Conservation (phyloP, 2,329 filamentous ascomycete genomes). For the Botryosphaeria dothidea region DNA sequence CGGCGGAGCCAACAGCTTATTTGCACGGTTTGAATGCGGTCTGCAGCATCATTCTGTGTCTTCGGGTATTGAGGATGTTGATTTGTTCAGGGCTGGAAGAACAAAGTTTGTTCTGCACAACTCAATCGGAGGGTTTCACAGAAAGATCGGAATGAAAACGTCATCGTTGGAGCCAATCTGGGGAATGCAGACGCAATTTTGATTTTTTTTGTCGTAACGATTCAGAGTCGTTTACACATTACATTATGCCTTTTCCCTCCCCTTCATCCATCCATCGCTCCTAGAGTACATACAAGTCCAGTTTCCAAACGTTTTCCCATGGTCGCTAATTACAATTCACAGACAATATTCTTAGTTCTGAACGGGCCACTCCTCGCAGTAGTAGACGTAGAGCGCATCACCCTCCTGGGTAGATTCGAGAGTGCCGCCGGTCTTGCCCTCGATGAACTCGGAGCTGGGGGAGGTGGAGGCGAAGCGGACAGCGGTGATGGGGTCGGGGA, state of each 20-base stretch:
- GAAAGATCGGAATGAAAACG: background rate
- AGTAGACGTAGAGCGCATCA: conserved; percentile 14
- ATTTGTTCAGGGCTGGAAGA: too few relatives aligned
- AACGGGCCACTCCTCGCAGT: conserved; percentile 12
- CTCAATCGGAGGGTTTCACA: background rate
- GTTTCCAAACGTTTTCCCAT: too few relatives aligned
- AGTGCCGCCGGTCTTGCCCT: conserved; percentile 7
- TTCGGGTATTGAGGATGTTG: too few relatives aligned
- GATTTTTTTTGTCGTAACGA: background rate
- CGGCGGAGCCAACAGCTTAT: background rate
- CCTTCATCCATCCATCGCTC: background rate
- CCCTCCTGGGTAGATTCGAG: background rate
- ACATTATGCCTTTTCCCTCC: background rate
- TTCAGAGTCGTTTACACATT: background rate
- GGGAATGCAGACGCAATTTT: background rate
- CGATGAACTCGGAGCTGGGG: conserved; percentile 3
- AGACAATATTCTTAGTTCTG: conserved; percentile 14
- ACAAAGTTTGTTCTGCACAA: too few relatives aligned
- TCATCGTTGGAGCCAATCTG: background rate
- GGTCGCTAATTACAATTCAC: too few relatives aligned
- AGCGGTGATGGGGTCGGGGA: background rate
- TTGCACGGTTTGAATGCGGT: background rate
- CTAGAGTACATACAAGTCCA: background rate
- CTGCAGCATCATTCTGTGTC: too few relatives aligned
- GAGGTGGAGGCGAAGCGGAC: conserved; percentile 11